A percentile compares a stretch with the other conserved stretches of the same genome.
These are phyloP conservation scores for Westerdykella aurantiaca DNA, from an alignment of 2,329 filamentous ascomycete genomes.

Conservation along the genomic window DNA sequence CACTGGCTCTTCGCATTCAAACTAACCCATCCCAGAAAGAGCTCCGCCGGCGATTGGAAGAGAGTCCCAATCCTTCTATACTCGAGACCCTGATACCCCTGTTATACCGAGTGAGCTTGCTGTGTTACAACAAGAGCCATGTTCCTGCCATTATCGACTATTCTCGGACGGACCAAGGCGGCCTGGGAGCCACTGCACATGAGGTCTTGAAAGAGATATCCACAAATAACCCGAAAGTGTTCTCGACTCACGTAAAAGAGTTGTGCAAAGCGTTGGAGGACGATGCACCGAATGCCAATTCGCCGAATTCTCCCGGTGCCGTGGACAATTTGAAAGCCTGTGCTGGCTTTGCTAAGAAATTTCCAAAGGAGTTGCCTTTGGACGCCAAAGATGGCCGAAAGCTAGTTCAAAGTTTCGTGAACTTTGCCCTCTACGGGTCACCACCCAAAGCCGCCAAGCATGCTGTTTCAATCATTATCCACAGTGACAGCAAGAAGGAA, in stretches of 20 bases:
- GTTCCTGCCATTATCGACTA: slow-evolving; percentile 84
- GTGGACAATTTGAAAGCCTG: slow-evolving; percentile 92
- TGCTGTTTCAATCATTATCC: slow-evolving; percentile 83
- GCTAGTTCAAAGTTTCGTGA: slow-evolving; percentile 73
- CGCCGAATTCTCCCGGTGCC: slow-evolving; percentile 64
- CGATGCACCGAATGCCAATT: slow-evolving; percentile 66
- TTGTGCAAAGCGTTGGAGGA: slow-evolving; percentile 81
- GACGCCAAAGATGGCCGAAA: slow-evolving; percentile 57
- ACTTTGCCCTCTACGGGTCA: slow-evolving; percentile 75
- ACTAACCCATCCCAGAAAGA: slow-evolving; percentile 54
- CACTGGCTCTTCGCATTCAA: not conserved
- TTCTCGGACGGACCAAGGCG: slow-evolving; percentile 68
- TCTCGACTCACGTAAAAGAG: slow-evolving; percentile 87
- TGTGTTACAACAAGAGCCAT: slow-evolving; percentile 93
- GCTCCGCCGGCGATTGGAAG: slow-evolving; percentile 72
- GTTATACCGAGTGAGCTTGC: slow-evolving; percentile 73
- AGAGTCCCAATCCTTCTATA: slow-evolving; percentile 56
- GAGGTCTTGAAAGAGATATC: slow-evolving; percentile 91
- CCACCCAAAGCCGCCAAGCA: slow-evolving; percentile 86
- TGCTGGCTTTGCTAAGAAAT: slow-evolving; percentile 81
- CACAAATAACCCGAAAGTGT: slow-evolving; percentile 77
- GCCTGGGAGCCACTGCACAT: slow-evolving; percentile 72
- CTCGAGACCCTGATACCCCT: slow-evolving; percentile 77
- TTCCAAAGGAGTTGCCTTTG: slow-evolving; percentile 72
- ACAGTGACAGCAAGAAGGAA: slow-evolving; percentile 69